phyloP scores from a whole-genome alignment of 139 green algal genomes.

The Closterium sp. region DNA sequence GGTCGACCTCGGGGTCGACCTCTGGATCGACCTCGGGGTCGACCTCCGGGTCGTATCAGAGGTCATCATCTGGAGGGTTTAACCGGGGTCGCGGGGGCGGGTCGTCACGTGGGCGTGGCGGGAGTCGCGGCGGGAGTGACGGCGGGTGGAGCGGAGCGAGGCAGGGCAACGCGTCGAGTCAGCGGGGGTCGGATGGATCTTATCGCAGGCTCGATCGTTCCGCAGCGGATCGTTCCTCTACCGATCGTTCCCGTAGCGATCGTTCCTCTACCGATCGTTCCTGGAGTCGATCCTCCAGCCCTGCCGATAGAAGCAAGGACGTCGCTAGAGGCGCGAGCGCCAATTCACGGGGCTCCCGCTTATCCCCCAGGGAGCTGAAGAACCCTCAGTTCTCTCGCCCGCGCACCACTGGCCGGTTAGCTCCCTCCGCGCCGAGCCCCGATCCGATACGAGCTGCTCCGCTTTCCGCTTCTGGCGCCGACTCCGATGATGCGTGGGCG shows the following conservation, averaged over 20 bases:
- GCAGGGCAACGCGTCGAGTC: no score
- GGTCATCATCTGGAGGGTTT: no score
- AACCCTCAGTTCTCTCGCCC: neutral
- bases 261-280: neutral
- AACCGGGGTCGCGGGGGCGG: no score
- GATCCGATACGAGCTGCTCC: neutral
- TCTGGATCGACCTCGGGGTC: no score
- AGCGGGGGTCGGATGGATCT: neutral
- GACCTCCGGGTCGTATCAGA: no score
- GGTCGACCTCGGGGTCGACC: no score
- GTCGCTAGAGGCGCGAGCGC: neutral
- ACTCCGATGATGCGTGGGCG: neutral
- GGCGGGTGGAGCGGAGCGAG: no score
- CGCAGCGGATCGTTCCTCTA: neutral
- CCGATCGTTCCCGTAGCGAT: neutral
- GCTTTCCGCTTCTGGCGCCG: neutral
- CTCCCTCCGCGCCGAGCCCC: neutral
- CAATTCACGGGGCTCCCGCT: neutral
- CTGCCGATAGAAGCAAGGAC: neutral
- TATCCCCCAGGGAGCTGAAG: neutral
- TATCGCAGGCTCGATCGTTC: no score
- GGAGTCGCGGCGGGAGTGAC: neutral
- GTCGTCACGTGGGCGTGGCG: no score
- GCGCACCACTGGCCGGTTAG: neutral
- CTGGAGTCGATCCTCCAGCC: neutral